Base-by-base conservation (phyloP, 148 eudicot genomes). In the Agrostemma githago region DNA sequence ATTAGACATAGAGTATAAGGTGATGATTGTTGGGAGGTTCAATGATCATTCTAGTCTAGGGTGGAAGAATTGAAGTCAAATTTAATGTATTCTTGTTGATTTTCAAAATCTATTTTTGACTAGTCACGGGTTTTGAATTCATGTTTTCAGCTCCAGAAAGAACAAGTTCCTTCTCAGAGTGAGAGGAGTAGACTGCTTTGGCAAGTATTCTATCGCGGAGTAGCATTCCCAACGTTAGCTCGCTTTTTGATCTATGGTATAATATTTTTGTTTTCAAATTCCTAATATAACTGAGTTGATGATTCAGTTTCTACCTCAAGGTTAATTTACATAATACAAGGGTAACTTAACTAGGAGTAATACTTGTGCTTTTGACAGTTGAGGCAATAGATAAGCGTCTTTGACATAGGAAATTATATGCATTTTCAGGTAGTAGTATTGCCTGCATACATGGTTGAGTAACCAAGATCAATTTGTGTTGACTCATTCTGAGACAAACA, bases 241-340 rank as follows among this genome's bases (percentile, higher is more conserved):
- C 84, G 89, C 72, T 79, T 87, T 82, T 74, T 94, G 83, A 79
- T 88, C 57, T 68, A 81, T 79, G 97, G 98, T 93, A 87, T 71
- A 56, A 4, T 72, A 26, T 11, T 56, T 70, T 38, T 39, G 11
- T 42, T 8, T 7, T 20, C 38, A 63, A 48, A 34, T 48, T 9
- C 21, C 10, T 64, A 26, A 4, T 4, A 10, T 1, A 17, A 1
- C 53, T 71, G 14, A 37, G 5, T 59, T 40, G 20, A 10, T 57
- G 46, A 40, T 60, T 57, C 2, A 41, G 20, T 41, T 40, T n/a
- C 4, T 51, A 51, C 14, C 14, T 10, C 56, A 51, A 51, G 16
- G 14, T 11, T 10, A 51, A 51, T 8, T 51, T 51, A 12, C 16
- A 51, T 51, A 12, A 0, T 10, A 51, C 12, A 51, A 51, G 2